Conservation (phyloP, 257 asterid genomes). For the Eucommia ulmoides region DNA sequence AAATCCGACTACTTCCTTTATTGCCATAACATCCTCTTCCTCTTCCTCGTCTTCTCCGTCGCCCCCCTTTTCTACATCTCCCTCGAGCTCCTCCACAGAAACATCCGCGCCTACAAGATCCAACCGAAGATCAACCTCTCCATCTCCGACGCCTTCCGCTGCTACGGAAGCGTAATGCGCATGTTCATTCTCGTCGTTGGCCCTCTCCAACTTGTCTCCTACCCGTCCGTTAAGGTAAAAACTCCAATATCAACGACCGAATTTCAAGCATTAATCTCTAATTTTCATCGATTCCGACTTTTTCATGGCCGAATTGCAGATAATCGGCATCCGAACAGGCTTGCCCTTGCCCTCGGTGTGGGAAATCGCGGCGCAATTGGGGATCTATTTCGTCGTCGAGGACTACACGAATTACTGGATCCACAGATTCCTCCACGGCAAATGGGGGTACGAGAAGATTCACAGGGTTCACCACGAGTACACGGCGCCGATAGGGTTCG, state of each 20-base stretch:
- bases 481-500: constrained; percentile 92
- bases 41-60: constrained; percentile 60
- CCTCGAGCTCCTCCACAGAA: constrained; percentile 39
- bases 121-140: constrained; percentile 75
- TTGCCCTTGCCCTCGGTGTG: constrained; percentile 83
- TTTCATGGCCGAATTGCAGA: no score
- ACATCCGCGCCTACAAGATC: constrained; percentile 40
- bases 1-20: constrained; percentile 82
- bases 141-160: constrained; percentile 37
- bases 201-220: constrained; percentile 84
- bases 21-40: constrained; percentile 80
- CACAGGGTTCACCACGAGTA: constrained; percentile 97
- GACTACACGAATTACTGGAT: constrained; percentile 92
- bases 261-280: no score
- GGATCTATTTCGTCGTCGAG: constrained; percentile 70
- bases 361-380: constrained; percentile 65
- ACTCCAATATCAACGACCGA: no score
- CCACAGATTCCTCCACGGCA: constrained; percentile 77
- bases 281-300: no score
- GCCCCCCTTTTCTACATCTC: constrained; percentile 58
- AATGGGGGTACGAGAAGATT: constrained; percentile 95
- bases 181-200: constrained; percentile 78
- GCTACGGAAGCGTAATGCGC: constrained; percentile 86
- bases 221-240: constrained; percentile 68
- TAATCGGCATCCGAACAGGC: constrained; percentile 75